phyloP scores from a whole-genome alignment of 192 early-diverging fungal genomes.

The Podila clonocystis region DNA sequence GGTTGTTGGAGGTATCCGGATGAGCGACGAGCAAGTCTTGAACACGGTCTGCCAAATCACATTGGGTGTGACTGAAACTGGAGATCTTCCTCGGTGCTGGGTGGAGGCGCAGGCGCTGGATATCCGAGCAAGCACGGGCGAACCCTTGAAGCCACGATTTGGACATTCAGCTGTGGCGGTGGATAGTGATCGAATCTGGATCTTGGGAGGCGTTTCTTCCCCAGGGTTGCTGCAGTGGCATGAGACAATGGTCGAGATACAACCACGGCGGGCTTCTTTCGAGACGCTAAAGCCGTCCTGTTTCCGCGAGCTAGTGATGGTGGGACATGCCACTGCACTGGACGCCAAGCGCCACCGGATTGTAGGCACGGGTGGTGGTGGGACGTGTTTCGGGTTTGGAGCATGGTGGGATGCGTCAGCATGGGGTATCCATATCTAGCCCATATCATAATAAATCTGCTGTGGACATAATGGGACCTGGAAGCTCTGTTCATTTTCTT shows the following conservation, averaged over 20 bases:
- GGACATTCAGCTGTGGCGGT: conserved; percentile 29
- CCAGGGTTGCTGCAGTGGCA: conserved; percentile 37
- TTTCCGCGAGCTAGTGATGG: conserved; percentile 43
- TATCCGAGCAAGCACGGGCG: conserved; percentile 3
- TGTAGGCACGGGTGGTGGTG: conserved; percentile 44
- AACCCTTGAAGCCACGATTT: conserved; percentile 26
- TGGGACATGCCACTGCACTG: conserved; percentile 31
- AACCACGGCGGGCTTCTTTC: conserved; percentile 7
- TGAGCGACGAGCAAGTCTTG: conserved; percentile 18
- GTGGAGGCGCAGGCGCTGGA: conserved; percentile 8
- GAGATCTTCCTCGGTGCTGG: not conserved
- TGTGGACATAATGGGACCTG: too few species aligned
- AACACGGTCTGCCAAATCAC: conserved; percentile 19
- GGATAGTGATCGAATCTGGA: conserved; percentile 23
- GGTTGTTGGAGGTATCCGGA: conserved; percentile 40
- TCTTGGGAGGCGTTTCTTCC: conserved; percentile 40
- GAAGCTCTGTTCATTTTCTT: too few species aligned
- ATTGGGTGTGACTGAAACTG: conserved; percentile 6
- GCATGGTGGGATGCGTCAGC: conserved; percentile 35
- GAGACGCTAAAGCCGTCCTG: conserved; percentile 17
- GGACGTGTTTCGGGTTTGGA: conserved; percentile 50
- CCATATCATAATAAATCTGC: too few species aligned
- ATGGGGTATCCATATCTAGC: conserved; percentile 12
- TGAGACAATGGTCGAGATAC: conserved; percentile 44
- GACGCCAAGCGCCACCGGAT: conserved; percentile 21